phyloP scores from a whole-genome alignment of 768 basidiomycete species.

The Lentinus brumalis region DNA sequence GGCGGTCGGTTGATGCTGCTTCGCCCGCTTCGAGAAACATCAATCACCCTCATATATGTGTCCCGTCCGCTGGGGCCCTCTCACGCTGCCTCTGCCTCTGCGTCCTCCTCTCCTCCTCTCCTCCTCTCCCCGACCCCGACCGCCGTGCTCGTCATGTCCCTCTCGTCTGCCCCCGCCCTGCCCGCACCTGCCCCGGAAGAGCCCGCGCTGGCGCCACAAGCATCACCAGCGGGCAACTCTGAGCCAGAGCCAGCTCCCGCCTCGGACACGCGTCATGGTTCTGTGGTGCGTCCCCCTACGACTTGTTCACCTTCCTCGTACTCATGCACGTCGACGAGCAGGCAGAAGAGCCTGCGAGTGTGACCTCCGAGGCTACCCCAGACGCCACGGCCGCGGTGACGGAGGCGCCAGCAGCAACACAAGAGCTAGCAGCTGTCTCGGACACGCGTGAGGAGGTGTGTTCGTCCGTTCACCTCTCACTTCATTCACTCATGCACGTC shows the following conservation, averaged over 20 bases:
- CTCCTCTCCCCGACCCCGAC: not conserved
- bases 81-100: not conserved
- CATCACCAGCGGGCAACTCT: too few relatives aligned
- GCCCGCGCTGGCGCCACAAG: too few relatives aligned
- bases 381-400: too few relatives aligned
- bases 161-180: too few relatives aligned
- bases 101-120: not conserved
- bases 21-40: constrained; percentile 17
- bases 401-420: too few relatives aligned
- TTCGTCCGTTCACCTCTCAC: not conserved
- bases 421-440: not conserved
- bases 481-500: too few relatives aligned
- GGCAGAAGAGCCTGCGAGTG: too few relatives aligned
- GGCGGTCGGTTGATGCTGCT: constrained; percentile 10
- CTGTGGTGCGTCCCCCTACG: not conserved
- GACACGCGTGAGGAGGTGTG: not conserved
- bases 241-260: not conserved
- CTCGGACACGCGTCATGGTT: not conserved
- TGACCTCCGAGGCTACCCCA: too few relatives aligned
- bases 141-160: not conserved
- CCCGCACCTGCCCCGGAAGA: too few relatives aligned
- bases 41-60: constrained; percentile 13
- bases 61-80: not conserved
- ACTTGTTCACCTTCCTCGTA: not conserved
- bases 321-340: too few relatives aligned